Percentiles rank a stretch among this genome's conserved stretches.
These are phyloP conservation scores for Penicillium roqueforti DNA, from an alignment of 495 filamentous ascomycete genomes.

Conservation along the genomic window DNA sequence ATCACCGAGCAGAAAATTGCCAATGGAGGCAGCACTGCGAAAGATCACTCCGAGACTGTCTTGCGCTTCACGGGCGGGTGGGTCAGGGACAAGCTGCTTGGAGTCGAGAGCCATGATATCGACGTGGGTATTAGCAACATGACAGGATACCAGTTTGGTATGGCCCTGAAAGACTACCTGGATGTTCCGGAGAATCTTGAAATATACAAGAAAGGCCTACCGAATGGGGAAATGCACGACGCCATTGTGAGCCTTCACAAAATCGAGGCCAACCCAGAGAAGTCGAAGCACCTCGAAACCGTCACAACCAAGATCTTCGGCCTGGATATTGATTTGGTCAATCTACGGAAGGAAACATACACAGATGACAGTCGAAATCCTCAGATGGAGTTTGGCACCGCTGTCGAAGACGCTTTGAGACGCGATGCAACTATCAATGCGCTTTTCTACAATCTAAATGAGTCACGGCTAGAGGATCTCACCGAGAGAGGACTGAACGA, in stretches of 20 bases:
- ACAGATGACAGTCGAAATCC: constrained; percentile 81
- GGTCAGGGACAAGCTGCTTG: constrained; percentile 95
- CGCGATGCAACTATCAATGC: constrained; percentile 95
- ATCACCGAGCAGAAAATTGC: constrained; percentile 52
- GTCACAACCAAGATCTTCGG: constrained; percentile 82
- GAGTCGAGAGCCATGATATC: constrained; percentile 78
- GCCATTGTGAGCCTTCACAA: constrained; percentile 58
- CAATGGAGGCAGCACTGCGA: constrained; percentile 30
- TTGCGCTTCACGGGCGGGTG: constrained; percentile 95
- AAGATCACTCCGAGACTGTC: constrained; percentile 27
- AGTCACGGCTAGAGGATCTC: constrained; percentile 73
- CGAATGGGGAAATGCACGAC: constrained; percentile 31
- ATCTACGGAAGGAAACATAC: constrained; percentile 89
- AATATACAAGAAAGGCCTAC: constrained; percentile 41
- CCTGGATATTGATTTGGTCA: constrained; percentile 89
- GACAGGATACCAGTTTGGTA: constrained; percentile 81
- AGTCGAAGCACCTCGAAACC: constrained; percentile 95
- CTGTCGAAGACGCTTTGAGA: constrained; percentile 82
- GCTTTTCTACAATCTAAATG: constrained; percentile 89
- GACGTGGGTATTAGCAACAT: constrained; percentile 93
- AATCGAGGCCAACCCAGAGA: constrained; percentile 88
- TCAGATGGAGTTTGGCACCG: constrained; percentile 87
- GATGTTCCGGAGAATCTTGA: constrained; percentile 51
- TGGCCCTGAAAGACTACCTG: constrained; percentile 58
- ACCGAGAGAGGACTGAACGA: constrained; percentile 70